Evolutionary conservation across 179 eudicot genomes (phyloP), one percentile per base, ranked within the genome.

Genomic region (Vitellaria paradoxa): DNA sequence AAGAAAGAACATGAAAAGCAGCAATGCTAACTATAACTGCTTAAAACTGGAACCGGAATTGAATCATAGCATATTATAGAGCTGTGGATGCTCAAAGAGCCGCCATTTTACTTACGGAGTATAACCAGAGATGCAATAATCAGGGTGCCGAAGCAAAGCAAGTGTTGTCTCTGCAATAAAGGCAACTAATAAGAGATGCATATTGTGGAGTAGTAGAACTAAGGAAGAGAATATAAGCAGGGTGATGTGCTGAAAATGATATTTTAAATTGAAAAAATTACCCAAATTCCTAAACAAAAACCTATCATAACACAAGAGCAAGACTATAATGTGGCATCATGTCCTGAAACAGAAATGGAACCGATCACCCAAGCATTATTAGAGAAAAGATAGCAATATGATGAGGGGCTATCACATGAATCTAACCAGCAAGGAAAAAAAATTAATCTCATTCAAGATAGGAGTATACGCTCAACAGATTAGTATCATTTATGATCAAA

Each of bases 141-240:
- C 99, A 83, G 99, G 99, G 78, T 95, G 93, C 77, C 99, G 91
- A 73, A 95, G 92, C 86, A 95, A 89, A 79, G 98, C 93, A 74
- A 95, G 85, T 9, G 86, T 85, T 64, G 99, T 90, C 86, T 95
- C 99, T 93, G 97, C 87, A 88, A 80, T 64, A 79, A 78, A 74
- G 17, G 63, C 20, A 72, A 71, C 37, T 18, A 26, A 23, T 73
- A 68, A 66, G 23, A 65, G 72, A 2, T 24, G 24, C 49, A 37
- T 65, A 10, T 14, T 30, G 3, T 12, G 24, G 46, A 50, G 30
- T 55, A 75, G 47, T 60, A 47, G 20, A 49, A 70, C 45, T 20
- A 73, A 65, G 46, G 5, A 75, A 65, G 50, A 24, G 18, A 30
- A 75, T 50, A 17, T 10, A 64, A 50, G 59, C 65, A 18, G 26